Base-by-base conservation (phyloP, 2,329 filamentous ascomycete species). In the Endocalyx cinctus region DNA sequence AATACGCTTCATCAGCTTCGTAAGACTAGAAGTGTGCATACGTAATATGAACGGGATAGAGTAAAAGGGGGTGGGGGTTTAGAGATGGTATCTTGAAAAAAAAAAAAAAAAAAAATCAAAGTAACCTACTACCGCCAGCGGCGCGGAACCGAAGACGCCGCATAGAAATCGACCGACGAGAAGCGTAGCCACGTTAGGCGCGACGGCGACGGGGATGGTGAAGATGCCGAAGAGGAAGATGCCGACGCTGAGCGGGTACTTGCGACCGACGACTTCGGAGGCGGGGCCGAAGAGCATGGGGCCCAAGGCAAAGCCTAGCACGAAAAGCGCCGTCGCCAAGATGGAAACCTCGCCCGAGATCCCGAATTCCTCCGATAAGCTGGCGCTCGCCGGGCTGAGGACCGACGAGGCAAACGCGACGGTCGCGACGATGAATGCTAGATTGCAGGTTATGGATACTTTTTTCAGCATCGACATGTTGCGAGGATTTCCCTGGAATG, bases 101-200 rank as follows among this genome's bases (percentile, higher is more conserved):
- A n/a, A n/a, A n/a, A n/a, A n/a, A n/a, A n/a, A n/a, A n/a, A n/a
- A n/a, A n/a, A n/a, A n/a, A n/a, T n/a, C n/a, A n/a, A n/a, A n/a
- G n/a, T n/a, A n/a, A n/a, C n/a, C n/a, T n/a, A n/a, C n/a, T 8
- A 23, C 20, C 8, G 20, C 20, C 8, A 23, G 20, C 8, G 20
- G n/a, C 20, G 20, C 8, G 0, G 68, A 67, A 5, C 71, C 72
- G 41, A 74, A 74, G 4, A 64, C 52, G 15, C 72, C 70, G 11
- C 67, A 65, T 27, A 80, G 69, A 54, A 81, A 80, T n/a, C 77
- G 69, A 14, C 79, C 60, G n/a, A 79, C 65, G n/a, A 80, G 54
- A 3, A 82, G 53, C 1, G 70, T 69, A 37, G 58, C 55, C 26
- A 72, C 68, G 39, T 72, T 75, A 38, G 67, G 55, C 2, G 67